Conservation (phyloP, 257 asterid genomes). For the Solanum ahanhuiri region DNA sequence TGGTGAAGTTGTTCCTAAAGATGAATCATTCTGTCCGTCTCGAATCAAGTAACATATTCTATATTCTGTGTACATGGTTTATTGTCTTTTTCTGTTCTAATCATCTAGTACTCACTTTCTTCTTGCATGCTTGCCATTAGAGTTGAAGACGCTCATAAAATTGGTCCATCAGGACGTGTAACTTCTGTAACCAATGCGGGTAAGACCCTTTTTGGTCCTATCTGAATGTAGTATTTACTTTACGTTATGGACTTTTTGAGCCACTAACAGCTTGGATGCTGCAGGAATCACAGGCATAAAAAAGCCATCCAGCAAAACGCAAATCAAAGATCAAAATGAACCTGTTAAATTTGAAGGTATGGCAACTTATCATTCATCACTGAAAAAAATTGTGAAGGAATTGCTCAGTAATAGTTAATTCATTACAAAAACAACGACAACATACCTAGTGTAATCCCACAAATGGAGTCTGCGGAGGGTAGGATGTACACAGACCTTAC, state of each 20-base stretch:
- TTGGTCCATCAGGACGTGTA: constrained; percentile 55
- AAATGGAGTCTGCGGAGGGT: background rate
- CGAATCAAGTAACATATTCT: constrained; percentile 49
- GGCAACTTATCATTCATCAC: background rate
- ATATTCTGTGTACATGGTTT: background rate
- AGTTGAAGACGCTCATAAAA: constrained; percentile 60
- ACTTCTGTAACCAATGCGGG: constrained; percentile 49
- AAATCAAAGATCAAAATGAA: constrained; percentile 52
- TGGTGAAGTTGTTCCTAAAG: constrained; percentile 63
- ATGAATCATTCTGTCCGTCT: constrained; percentile 55
- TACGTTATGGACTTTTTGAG: background rate
- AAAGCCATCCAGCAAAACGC: constrained; percentile 42
- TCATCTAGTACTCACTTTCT: constrained; percentile 13
- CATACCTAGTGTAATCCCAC: background rate
- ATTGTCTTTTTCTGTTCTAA: background rate
- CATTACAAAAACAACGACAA: background rate
- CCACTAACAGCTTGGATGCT: constrained; percentile 7
- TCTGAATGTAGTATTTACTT: background rate
- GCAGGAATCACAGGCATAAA: constrained; percentile 50
- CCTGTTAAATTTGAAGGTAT: constrained; percentile 52
- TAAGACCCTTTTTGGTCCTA: constrained; percentile 9
- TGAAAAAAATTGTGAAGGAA: background rate
- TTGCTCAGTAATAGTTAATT: background rate
- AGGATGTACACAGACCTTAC: background rate
- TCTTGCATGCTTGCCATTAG: constrained; percentile 21